Conservation (phyloP, 352 stramenopile genomes). For the Pythium apleroticum region DNA sequence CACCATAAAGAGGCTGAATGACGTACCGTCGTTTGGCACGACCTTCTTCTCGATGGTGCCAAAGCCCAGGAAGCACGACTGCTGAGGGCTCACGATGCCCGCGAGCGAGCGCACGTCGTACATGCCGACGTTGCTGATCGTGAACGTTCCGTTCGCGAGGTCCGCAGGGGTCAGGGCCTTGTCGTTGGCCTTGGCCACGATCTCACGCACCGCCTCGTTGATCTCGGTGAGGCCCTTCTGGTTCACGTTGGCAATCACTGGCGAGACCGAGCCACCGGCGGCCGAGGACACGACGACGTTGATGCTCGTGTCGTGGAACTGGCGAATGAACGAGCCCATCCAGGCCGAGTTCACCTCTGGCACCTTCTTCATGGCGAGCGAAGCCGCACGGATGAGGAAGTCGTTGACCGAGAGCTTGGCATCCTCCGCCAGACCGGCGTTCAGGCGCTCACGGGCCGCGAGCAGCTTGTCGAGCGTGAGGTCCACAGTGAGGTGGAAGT, state of each 20-base stretch:
- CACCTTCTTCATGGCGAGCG: slow-evolving; percentile 96
- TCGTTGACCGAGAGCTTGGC: slow-evolving; percentile 97
- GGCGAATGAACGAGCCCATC: slow-evolving; percentile 91
- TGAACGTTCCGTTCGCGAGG: slow-evolving; percentile 93
- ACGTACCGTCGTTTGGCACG: slow-evolving; percentile 82
- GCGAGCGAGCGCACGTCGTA: slow-evolving; percentile 95
- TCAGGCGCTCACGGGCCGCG: slow-evolving; percentile 87
- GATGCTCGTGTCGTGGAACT: slow-evolving; percentile 95
- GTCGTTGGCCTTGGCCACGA: slow-evolving; percentile 52
- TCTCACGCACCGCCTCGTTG: slow-evolving; percentile 76
- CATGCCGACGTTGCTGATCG: slow-evolving; percentile 96
- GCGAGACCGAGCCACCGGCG: slow-evolving; percentile 92
- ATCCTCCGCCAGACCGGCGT: slow-evolving; percentile 90
- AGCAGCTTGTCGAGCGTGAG: slow-evolving; percentile 92
- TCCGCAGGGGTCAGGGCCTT: slow-evolving; percentile 43
- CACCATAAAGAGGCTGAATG: background rate
- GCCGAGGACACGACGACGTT: slow-evolving; percentile 87
- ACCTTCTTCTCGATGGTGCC: slow-evolving; percentile 95
- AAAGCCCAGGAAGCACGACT: slow-evolving; percentile 93
- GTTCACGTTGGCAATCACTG: slow-evolving; percentile 93
- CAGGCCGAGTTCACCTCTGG: slow-evolving; percentile 90
- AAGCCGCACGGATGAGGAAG: slow-evolving; percentile 95
- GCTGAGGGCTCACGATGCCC: slow-evolving; percentile 92
- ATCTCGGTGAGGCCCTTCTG: slow-evolving; percentile 90
- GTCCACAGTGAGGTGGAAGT: slow-evolving; percentile 98